Evolutionary conservation across 2,329 filamentous ascomycete species (phyloP).

Genomic region (Claviceps digitariae): DNA sequence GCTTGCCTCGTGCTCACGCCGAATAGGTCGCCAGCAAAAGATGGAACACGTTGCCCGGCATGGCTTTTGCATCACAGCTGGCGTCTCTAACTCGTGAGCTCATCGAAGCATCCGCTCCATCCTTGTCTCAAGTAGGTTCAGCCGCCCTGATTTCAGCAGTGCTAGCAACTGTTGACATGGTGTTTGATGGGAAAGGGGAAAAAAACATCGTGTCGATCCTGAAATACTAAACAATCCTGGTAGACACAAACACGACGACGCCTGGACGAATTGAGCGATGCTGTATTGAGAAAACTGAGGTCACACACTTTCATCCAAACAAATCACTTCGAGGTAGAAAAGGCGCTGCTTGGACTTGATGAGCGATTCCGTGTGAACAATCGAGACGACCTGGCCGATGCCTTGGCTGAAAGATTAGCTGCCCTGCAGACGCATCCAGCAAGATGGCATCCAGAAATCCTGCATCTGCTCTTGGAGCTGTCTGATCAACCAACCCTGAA

Average conservation of each 20-base stretch:
- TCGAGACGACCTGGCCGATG: slow-evolving; percentile 66
- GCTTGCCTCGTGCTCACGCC: not conserved
- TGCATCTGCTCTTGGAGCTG: slow-evolving; percentile 67
- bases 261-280: slow-evolving; percentile 34
- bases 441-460: slow-evolving; percentile 64
- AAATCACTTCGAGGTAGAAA: slow-evolving; percentile 61
- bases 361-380: slow-evolving; percentile 77
- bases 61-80: slow-evolving; percentile 59
- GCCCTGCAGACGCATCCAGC: slow-evolving; percentile 39
- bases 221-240: slow-evolving; percentile 1
- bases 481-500: slow-evolving; percentile 68
- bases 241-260: slow-evolving; percentile 18
- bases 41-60: slow-evolving; percentile 21
- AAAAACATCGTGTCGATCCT: not conserved
- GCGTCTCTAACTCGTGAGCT: slow-evolving; percentile 57
- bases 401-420: slow-evolving; percentile 44
- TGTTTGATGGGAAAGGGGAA: too few species aligned
- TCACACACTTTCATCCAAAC: slow-evolving; percentile 48
- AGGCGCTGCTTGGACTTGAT: slow-evolving; percentile 55
- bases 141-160: slow-evolving; percentile 5
- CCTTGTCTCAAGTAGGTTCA: slow-evolving; percentile 33
- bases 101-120: slow-evolving; percentile 47
- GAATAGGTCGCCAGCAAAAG: not conserved
- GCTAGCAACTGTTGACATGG: not conserved
- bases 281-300: slow-evolving; percentile 36